Conservation (phyloP, 2,329 filamentous ascomycete genomes). For the Dactylonectria macrodidyma region DNA sequence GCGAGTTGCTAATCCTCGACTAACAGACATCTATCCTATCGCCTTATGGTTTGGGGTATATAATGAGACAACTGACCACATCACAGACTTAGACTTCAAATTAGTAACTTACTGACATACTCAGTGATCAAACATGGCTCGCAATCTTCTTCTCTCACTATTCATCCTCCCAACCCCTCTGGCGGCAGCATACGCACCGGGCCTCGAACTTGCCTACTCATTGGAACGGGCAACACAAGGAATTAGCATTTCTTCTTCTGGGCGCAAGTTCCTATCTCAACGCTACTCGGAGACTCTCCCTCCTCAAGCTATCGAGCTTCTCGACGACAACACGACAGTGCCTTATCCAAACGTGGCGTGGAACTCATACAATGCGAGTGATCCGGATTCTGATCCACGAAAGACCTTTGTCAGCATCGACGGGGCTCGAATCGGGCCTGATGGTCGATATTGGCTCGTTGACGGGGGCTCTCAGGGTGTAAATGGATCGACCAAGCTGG, state of each 20-base stretch:
- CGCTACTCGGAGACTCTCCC: slow-evolving; percentile 10
- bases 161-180: not conserved
- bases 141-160: not conserved
- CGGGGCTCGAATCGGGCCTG: slow-evolving; percentile 12
- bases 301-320: slow-evolving; percentile 18
- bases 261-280: slow-evolving; percentile 19
- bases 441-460: slow-evolving; percentile 18
- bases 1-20: too few relatives aligned
- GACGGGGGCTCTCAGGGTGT: slow-evolving; percentile 12
- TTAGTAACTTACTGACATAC: too few relatives aligned
- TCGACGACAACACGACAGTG: slow-evolving; percentile 5
- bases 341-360: slow-evolving; percentile 10
- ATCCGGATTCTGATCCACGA: slow-evolving; percentile 5
- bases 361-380: slow-evolving; percentile 18
- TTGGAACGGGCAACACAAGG: slow-evolving; percentile 13
- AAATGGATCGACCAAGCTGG: slow-evolving; percentile 20
- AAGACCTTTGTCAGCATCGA: slow-evolving; percentile 18
- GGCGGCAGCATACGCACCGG: not conserved
- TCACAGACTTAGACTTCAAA: not conserved
- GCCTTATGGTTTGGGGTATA: not conserved
- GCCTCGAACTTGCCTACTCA: slow-evolving; percentile 6
- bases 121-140: not conserved
- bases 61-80: not conserved
- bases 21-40: not conserved
- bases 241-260: slow-evolving; percentile 10